Base-by-base conservation (phyloP, 805 yeast genomes). In the Candida palmyrensis region DNA sequence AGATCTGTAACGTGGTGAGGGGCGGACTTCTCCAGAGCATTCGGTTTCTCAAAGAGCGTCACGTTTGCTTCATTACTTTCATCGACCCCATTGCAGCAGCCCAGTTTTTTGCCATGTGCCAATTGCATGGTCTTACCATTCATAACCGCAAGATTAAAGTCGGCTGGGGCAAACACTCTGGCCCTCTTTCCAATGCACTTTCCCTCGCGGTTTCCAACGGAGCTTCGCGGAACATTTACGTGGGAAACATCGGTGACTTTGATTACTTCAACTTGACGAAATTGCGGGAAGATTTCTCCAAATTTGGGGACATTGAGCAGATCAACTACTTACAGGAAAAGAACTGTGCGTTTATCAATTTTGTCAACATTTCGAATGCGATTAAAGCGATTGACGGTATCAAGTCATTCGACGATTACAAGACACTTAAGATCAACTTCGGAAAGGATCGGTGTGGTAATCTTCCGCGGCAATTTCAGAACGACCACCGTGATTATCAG, bases 121-220 rank as follows among this genome's bases (percentile, higher is more conserved):
- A 87, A 50, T 66, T 88, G 42, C 94, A 88, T 51, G 96, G 96
- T 1, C 67, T 90, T 39, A 75, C 88, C 13, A 82, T 90, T 39
- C 95, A 85, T 53, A 82, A 81, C 54, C 73, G 94, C 49, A 74
- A 89, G 49, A 82, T 90, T 44, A 86, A 85, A 55, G 88, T 90
- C 36, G 96, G 97, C 14, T 90, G 98, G 97, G 98, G 97, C 29
- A 89, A 87, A 59, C 96, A 90, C 53, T 80, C 95, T 5, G 97
- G 97, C 8, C 88, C 95, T 1, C 68, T 90, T 42, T 80, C 94
- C 8, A 83, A 85, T 45, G 88, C 95, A 3, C 71, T 90, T 37
- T 82, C 89, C 6, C 64, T 84, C 37, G 97, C 97, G 0, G 96
- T 89, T 17, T 79, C 92, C 15, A 82, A 85, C 42, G 97, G 97